Evolutionary conservation across 345 rosid genomes (phyloP).

Genomic region (Ailanthus altissimus): DNA sequence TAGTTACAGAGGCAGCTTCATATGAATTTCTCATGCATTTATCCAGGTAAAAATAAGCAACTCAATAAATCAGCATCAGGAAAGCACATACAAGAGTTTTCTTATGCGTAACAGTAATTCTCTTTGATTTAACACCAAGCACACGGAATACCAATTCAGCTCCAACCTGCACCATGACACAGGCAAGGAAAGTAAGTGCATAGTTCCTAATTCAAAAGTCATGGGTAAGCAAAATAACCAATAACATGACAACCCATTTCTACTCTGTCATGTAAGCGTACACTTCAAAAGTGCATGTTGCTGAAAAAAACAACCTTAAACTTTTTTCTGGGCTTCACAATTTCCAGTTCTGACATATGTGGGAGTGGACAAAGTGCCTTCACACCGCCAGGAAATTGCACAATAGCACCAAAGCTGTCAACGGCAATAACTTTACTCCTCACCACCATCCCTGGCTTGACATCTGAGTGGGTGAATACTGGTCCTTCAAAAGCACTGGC

Average conservation of each 20-base stretch:
- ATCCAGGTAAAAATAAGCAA: constrained; percentile 10
- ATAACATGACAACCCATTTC: constrained; percentile 4
- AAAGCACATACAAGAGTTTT: constrained; percentile 78
- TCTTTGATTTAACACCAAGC: constrained; percentile 95
- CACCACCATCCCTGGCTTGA: constrained; percentile 93
- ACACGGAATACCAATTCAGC: constrained; percentile 85
- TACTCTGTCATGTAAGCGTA: neutral
- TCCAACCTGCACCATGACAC: constrained; percentile 63
- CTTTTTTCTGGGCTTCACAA: constrained; percentile 78
- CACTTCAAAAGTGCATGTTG: neutral
- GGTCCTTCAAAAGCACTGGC: constrained; percentile 95
- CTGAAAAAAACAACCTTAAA: constrained; percentile 62
- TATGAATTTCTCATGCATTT: neutral
- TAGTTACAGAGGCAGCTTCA: neutral
- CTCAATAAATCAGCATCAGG: constrained; percentile 7
- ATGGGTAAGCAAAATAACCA: constrained; percentile 9
- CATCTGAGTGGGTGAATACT: constrained; percentile 90
- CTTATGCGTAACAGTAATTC: constrained; percentile 94
- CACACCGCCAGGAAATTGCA: constrained; percentile 91
- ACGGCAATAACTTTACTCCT: constrained; percentile 75
- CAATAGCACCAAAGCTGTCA: constrained; percentile 90
- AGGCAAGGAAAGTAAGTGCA: constrained; percentile 17
- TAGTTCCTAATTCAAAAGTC: constrained; percentile 20
- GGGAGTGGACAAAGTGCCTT: constrained; percentile 95
- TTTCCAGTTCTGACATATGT: constrained; percentile 97